Base-by-base conservation (phyloP, 2,329 filamentous ascomycete genomes). In the Diaporthe humulicola region DNA sequence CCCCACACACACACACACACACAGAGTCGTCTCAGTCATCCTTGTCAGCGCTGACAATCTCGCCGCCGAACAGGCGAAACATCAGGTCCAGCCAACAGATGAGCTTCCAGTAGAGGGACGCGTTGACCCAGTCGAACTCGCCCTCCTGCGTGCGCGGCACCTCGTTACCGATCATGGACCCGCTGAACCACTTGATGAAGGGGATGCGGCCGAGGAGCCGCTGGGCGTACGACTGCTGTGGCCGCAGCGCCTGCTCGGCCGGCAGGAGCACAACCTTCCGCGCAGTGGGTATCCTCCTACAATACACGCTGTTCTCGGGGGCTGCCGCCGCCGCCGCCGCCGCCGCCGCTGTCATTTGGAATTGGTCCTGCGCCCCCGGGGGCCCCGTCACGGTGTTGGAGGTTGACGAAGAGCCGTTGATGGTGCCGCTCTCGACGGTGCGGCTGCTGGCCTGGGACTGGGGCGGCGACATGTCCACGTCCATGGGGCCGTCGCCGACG, bases 71-170 rank as follows among this genome's bases (percentile, higher is more conserved):
- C 52, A 92, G 84, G 5, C 87, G 84, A 79, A 92, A 91, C 71
- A 86, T 87, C 25, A 85, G 84, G 79, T 93, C 91, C 33, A 93
- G 84, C 85, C 87, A 91, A 85, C 89, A 93, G 78, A 93, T 90
- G 57, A 93, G 79, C 82, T 90, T 90, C 91, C 91, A 93, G 84
- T 93, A 93, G 76, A 93, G 82, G 75, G 90, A 93, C 15, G 91
- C 91, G 60, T 85, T 85, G 56, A 90, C 90, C 87, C 92, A 94
- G 83, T 98, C 96, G 79, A 98, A 96, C 56, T 91, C 91, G 74
- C 94, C 94, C 57, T 89, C 87, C 71, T 95, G 93, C 71, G 89
- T 93, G 56, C 93, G 88, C 10, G 94, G 94, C 52, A 96, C 91
- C 81, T 93, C 89, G 80, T 91, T 92, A 8, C 94, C 94, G 79